Evolutionary conservation across 2,329 filamentous ascomycete species (phyloP).

Genomic region (Epichloe hybrida): DNA sequence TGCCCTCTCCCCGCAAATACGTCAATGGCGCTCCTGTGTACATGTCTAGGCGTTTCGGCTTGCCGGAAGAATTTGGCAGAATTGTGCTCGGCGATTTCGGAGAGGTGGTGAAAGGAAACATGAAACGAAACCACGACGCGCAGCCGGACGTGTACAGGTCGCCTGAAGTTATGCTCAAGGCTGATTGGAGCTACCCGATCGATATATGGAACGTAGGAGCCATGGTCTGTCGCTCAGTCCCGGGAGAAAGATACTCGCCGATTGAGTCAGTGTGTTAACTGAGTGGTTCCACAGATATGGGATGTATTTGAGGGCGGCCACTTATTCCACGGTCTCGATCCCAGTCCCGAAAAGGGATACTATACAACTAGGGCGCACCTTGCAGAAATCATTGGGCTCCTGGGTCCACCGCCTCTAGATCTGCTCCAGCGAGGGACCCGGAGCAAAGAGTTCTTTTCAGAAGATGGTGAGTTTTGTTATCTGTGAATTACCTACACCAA

Average conservation of each 20-base stretch:
- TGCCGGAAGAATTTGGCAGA: not conserved
- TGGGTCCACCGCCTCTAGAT: constrained; percentile 11
- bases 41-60: not conserved
- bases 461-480: too few species aligned
- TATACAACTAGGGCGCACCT: constrained; percentile 12
- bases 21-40: not conserved
- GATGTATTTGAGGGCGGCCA: constrained; percentile 12
- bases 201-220: constrained; percentile 13
- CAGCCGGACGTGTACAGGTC: constrained; percentile 13
- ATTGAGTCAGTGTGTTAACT: too few species aligned
- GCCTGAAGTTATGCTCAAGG: constrained; percentile 14
- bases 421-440: too few species aligned
- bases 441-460: too few species aligned
- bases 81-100: not conserved
- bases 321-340: constrained; percentile 10
- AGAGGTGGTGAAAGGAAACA: too few species aligned
- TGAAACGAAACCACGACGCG: constrained; percentile 4
- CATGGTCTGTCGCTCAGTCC: constrained; percentile 6
- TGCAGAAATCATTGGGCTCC: constrained; percentile 12
- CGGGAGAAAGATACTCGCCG: too few species aligned
- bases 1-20: not conserved
- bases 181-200: constrained; percentile 12
- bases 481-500: too few species aligned
- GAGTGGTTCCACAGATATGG: constrained; percentile 9
- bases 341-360: not conserved